Evolutionary conservation across 108 stramenopile species (phyloP).

Genomic region (Fragilaria crotonensis): DNA sequence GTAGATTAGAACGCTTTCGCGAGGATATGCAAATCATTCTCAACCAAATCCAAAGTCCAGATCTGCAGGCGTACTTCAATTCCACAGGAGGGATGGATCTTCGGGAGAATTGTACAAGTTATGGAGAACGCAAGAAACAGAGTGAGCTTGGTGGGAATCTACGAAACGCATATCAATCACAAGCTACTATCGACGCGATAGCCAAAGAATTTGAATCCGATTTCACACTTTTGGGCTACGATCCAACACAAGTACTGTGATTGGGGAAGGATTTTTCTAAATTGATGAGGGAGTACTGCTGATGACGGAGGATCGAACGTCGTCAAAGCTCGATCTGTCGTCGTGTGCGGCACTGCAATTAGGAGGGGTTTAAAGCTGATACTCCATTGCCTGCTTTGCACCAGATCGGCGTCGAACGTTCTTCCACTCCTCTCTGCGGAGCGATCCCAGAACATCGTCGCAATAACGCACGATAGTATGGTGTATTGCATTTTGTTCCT

Average conservation of each 20-base stretch:
- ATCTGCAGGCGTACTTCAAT: neutral
- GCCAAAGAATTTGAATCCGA: conserved; percentile 1
- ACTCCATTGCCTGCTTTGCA: neutral
- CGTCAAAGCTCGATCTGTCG: too few relatives aligned
- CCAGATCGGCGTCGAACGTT: conserved; percentile 2
- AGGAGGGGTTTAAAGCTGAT: neutral
- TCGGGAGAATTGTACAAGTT: neutral
- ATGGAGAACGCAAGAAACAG: neutral
- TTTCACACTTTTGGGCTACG: conserved; percentile 5
- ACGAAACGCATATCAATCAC: neutral
- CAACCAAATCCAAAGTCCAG: conserved; percentile 2
- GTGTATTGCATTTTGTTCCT: conserved; percentile 27
- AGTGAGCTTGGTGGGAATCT: neutral
- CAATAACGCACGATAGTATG: conserved; percentile 80
- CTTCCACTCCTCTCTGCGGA: conserved; percentile 73
- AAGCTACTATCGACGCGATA: neutral
- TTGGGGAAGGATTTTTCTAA: too few relatives aligned
- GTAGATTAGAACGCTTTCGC: conserved; percentile 1
- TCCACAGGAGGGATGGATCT: neutral
- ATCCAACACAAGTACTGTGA: neutral
- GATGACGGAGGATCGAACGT: too few relatives aligned
- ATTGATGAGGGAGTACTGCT: too few relatives aligned
- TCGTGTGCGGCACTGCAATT: too few relatives aligned
- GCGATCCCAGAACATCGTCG: conserved; percentile 76
- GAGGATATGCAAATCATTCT: conserved; percentile 1